phyloP scores from a whole-genome alignment of 495 filamentous ascomycete species.

The Bathelium albidoporum region DNA sequence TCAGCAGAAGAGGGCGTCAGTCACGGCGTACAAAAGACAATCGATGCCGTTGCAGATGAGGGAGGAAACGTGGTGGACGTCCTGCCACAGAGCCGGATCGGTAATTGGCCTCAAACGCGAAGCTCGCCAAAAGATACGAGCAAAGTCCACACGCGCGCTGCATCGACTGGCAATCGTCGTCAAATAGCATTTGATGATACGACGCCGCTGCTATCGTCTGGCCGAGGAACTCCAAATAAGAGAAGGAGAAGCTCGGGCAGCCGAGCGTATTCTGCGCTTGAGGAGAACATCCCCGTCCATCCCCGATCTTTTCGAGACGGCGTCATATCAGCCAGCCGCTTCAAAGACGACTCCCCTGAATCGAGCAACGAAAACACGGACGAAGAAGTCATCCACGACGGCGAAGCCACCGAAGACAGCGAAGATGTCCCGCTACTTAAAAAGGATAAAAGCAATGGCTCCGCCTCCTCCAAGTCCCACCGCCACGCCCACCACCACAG shows the following conservation, averaged over 20 bases:
- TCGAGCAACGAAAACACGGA: conserved; percentile 43
- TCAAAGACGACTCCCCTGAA: conserved; percentile 34
- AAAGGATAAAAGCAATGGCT: conserved; percentile 1
- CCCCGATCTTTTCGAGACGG: conserved; percentile 86
- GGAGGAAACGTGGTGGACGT: conserved; percentile 41
- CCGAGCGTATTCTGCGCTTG: conserved; percentile 26
- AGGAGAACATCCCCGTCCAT: conserved; percentile 63
- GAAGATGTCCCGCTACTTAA: conserved; percentile 27
- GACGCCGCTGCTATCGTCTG: not conserved
- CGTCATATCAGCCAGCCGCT: conserved; percentile 67
- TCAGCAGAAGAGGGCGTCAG: conserved; percentile 40
- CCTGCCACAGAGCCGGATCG: conserved; percentile 29
- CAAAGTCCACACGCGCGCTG: conserved; percentile 20
- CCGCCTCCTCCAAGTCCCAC: conserved; percentile 13
- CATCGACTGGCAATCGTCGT: not conserved
- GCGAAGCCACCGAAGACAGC: conserved; percentile 34
- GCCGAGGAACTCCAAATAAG: not conserved
- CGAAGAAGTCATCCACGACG: conserved; percentile 38
- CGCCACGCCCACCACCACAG: conserved; percentile 21
- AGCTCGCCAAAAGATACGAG: conserved; percentile 29
- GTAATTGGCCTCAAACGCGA: conserved; percentile 19
- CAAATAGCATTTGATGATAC: conserved; percentile 5
- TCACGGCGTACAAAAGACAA: conserved; percentile 30
- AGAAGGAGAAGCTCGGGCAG: conserved; percentile 25
- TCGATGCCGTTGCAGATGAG: conserved; percentile 36